A percentile compares a stretch with the other conserved stretches of the same genome.
These are phyloP conservation scores for Aspergillus quadricinctus DNA, from an alignment of 2,329 filamentous ascomycete genomes.

Conservation along the genomic window DNA sequence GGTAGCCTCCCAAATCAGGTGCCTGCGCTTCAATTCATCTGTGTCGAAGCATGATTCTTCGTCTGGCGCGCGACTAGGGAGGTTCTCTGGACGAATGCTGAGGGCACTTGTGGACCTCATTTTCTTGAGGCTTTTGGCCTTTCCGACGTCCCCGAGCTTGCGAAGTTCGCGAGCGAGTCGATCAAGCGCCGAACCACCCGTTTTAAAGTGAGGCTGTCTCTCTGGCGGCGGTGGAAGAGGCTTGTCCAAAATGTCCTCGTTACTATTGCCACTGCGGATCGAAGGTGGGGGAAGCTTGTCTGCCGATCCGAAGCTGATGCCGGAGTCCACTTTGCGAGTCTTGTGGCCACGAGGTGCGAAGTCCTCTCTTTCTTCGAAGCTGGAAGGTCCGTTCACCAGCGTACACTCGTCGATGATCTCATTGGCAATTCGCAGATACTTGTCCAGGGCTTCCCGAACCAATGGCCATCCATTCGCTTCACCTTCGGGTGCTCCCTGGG, in stretches of 20 bases:
- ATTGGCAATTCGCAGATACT: constrained; percentile 56
- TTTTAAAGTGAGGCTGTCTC: constrained; percentile 19
- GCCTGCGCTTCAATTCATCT: constrained; percentile 46
- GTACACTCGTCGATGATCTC: constrained; percentile 59
- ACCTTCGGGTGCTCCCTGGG: constrained; percentile 47
- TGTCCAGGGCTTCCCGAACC: constrained; percentile 48
- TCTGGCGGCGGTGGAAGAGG: constrained; percentile 38
- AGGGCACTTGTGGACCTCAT: constrained; percentile 54
- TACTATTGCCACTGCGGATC: constrained; percentile 33
- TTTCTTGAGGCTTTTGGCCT: constrained; percentile 27
- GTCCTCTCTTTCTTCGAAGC: constrained; percentile 27
- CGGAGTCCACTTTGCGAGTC: constrained; percentile 59
- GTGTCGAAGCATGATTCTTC: constrained; percentile 44
- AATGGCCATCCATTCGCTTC: constrained; percentile 55
- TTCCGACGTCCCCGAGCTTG: constrained; percentile 33
- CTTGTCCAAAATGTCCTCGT: constrained; percentile 34
- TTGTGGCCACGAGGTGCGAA: constrained; percentile 36
- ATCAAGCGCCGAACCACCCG: constrained; percentile 51
- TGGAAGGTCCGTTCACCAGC: constrained; percentile 44
- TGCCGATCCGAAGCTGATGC: constrained; percentile 53
- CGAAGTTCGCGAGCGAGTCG: constrained; percentile 57
- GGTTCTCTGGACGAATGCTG: constrained; percentile 38
- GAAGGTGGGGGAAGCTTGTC: constrained; percentile 35
- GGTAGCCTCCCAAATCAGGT: constrained; percentile 46
- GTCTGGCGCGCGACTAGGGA: constrained; percentile 27